Conservation (phyloP, 768 basidiomycete species). For the Phlebiopsis flavidoalba region DNA sequence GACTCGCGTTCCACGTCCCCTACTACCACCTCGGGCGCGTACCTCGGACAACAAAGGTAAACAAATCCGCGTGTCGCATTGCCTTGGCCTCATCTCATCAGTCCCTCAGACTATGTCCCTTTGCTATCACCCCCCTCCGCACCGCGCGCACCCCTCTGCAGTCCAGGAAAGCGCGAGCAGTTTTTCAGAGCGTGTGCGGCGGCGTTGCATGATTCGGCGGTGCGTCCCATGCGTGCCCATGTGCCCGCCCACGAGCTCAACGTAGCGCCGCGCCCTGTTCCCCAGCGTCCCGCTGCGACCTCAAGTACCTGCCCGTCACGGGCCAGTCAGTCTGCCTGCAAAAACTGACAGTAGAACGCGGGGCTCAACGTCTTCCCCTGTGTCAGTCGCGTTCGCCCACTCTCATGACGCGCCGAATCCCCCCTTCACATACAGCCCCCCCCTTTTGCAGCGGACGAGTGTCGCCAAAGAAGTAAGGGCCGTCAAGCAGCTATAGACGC, state of each 20-base stretch:
- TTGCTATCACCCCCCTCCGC: not conserved
- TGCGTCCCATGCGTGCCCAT: constrained; percentile 25
- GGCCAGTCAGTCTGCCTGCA: constrained; percentile 53
- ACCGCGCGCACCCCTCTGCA: not conserved
- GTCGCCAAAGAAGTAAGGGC: constrained; percentile 88
- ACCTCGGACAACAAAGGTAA: constrained; percentile 5
- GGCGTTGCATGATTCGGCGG: constrained; percentile 90
- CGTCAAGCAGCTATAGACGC: constrained; percentile 75
- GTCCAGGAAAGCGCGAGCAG: constrained; percentile 15
- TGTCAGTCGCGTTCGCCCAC: constrained; percentile 50
- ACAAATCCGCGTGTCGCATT: constrained; percentile 5
- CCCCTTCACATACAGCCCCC: no score
- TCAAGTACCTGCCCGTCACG: constrained; percentile 71
- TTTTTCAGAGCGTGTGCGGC: constrained; percentile 70
- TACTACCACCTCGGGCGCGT: constrained; percentile 10
- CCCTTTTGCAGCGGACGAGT: constrained; percentile 73
- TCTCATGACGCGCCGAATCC: not conserved
- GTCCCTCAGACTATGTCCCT: no score
- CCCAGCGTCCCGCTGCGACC: constrained; percentile 85
- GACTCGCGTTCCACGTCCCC: constrained; percentile 12
- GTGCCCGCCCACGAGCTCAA: not conserved
- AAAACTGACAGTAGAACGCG: constrained; percentile 88
- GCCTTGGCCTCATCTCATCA: not conserved
- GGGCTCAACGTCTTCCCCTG: constrained; percentile 90
- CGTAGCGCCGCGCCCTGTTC: not conserved